phyloP scores from a whole-genome alignment of 1,139 yeast species.

The Pichia terricola region DNA sequence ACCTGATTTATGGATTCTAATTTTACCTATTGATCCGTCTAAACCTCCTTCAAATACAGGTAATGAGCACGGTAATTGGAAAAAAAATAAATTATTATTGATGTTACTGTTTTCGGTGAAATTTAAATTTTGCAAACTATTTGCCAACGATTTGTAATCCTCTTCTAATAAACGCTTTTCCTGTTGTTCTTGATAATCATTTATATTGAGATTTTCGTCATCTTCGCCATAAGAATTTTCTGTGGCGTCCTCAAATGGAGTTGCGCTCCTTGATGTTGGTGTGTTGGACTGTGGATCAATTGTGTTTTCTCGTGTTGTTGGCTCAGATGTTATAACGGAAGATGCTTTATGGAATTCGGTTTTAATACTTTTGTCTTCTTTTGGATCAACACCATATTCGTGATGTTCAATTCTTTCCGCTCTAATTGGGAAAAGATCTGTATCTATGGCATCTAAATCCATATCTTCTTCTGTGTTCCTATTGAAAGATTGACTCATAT shows the following conservation, averaged over 20 bases:
- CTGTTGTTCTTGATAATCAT: slow-evolving; percentile 21
- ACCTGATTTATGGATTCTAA: slow-evolving; percentile 76
- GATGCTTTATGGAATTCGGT: slow-evolving; percentile 22
- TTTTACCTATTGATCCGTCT: slow-evolving; percentile 58
- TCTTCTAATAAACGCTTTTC: neutral
- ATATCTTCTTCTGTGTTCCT: slow-evolving; percentile 19
- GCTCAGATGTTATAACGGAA: slow-evolving; percentile 17
- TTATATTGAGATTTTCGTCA: slow-evolving; percentile 14
- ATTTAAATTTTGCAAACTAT: slow-evolving; percentile 13
- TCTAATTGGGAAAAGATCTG: slow-evolving; percentile 41
- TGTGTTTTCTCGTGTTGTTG: slow-evolving; percentile 16
- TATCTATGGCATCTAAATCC: slow-evolving; percentile 38
- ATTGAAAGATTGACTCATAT: slow-evolving; percentile 4
- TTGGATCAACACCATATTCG: slow-evolving; percentile 25
- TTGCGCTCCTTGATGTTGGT: neutral
- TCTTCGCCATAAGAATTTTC: slow-evolving; percentile 4
- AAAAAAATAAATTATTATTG: slow-evolving; percentile 28
- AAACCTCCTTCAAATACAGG: slow-evolving; percentile 38
- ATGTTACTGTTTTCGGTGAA: neutral
- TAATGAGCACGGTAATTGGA: slow-evolving; percentile 64
- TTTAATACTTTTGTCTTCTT: slow-evolving; percentile 20
- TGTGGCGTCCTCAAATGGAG: slow-evolving; percentile 5
- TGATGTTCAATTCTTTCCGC: slow-evolving; percentile 36
- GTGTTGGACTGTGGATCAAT: neutral
- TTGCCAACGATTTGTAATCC: slow-evolving; percentile 18